A percentile compares a stretch with the other conserved stretches of the same genome.
Evolutionary conservation across 495 filamentous ascomycete genomes (phyloP).

Genomic region (Stereocaulon alpinum): DNA sequence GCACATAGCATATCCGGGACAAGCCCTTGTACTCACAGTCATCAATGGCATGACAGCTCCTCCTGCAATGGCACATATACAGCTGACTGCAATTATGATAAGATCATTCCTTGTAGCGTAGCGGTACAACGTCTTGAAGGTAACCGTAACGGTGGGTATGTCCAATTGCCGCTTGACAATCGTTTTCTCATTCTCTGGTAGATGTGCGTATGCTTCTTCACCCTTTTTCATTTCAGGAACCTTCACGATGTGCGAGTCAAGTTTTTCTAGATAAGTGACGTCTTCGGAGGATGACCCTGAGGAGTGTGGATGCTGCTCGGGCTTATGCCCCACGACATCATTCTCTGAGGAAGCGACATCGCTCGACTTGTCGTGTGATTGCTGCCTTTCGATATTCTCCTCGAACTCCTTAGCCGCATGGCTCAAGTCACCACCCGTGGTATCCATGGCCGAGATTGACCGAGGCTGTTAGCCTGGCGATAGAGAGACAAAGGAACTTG

Average conservation of each 20-base stretch:
- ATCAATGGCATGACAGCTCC: conserved; percentile 80
- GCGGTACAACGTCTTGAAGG: conserved; percentile 58
- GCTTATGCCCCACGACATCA: conserved; percentile 12
- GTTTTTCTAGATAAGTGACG: conserved; percentile 13
- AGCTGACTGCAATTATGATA: conserved; percentile 56
- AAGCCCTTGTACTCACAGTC: conserved; percentile 45
- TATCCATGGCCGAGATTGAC: conserved; percentile 17
- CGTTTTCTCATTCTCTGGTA: conserved; percentile 52
- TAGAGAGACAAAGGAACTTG: not conserved
- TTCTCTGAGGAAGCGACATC: not conserved
- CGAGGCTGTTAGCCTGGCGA: not conserved
- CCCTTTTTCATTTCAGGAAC: conserved; percentile 19
- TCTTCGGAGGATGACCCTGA: conserved; percentile 20
- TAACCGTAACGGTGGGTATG: conserved; percentile 53
- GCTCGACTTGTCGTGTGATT: not conserved
- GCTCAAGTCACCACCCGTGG: conserved; percentile 19
- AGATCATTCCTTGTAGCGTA: conserved; percentile 70
- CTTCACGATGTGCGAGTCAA: conserved; percentile 22
- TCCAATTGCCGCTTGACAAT: conserved; percentile 64
- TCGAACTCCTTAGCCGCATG: conserved; percentile 17
- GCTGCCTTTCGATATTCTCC: conserved; percentile 15
- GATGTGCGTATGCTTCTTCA: conserved; percentile 35
- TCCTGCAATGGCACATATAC: conserved; percentile 60
- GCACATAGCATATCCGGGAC: not conserved
- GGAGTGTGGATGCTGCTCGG: conserved; percentile 9